A percentile compares a stretch with the other conserved stretches of the same genome.
Evolutionary conservation across 441 rosid genomes (phyloP).

Genomic region (Daphne laureola): DNA sequence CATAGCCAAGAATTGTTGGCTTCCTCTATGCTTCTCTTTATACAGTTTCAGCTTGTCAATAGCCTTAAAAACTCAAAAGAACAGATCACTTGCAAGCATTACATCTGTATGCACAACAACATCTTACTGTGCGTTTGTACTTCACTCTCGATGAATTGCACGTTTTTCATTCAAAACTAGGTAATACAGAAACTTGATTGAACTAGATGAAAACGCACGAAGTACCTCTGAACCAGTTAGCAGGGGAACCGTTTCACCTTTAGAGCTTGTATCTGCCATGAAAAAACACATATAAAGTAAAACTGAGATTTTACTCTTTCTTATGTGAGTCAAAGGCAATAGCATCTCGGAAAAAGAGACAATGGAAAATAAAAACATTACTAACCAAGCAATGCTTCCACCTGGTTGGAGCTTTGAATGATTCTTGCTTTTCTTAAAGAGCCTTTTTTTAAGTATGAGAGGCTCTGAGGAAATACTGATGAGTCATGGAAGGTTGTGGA

Average conservation of each 20-base stretch:
- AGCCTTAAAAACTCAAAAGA: constrained; percentile 35
- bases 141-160: no score
- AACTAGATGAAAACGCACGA: neutral
- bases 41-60: constrained; percentile 43
- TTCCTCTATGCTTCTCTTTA: constrained; percentile 33
- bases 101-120: neutral
- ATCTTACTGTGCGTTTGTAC: neutral
- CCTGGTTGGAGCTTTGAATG: constrained; percentile 28
- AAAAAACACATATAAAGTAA: neutral
- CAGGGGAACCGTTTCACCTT: constrained; percentile 39
- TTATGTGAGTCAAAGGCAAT: neutral
- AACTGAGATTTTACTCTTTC: no score
- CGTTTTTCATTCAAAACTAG: neutral
- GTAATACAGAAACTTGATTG: neutral
- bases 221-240: constrained; percentile 57
- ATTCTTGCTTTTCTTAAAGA: constrained; percentile 16
- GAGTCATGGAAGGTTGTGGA: constrained; percentile 13
- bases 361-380: neutral
- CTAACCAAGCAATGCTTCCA: constrained; percentile 23
- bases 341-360: neutral
- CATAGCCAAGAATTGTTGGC: constrained; percentile 66
- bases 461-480: neutral
- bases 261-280: constrained; percentile 32
- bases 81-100: neutral
- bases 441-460: constrained; percentile 15